Evolutionary conservation across 805 yeast species (phyloP), one percentile per base, ranked within the genome.

Genomic region (Myxozyma lipomycoides): DNA sequence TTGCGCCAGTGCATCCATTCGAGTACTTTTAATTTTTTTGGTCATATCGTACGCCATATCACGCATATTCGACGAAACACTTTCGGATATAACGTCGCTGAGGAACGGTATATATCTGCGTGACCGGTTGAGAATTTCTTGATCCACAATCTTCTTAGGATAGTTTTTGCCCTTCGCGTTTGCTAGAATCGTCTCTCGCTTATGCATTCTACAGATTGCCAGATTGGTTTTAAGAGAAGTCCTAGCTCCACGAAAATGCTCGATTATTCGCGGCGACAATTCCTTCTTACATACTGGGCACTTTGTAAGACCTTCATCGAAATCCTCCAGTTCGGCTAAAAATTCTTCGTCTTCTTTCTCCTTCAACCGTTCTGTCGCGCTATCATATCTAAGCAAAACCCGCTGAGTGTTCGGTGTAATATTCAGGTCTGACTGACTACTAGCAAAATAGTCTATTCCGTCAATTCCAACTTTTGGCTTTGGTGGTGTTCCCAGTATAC

Each of bases 171-270:
- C 45, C 10, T 22, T 17, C 4, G 56, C 52, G 10, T 17, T 36
- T 15, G 19, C 35, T 7, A 51, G 15, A 1, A 45, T 51, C 4
- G 21, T 15, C 23, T 46, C 58, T 22, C 30, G 28, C 34, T 35
- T 48, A 28, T 55, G 59, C 17, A 42, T 42, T 4, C 18, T 24
- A 28, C 59, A 55, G 15, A 55, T 55, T n/a, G 56, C 59, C 18
- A 53, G 46, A 6, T 50, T 47, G 12, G 53, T 35, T 28, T 46
- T 46, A 3, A 55, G 35, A 2, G 49, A 39, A 19, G 46, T 46
- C 19, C 45, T 43, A 3, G 49, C 30, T 15, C 9, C n/a, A 7
- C n/a, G 21, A 41, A 49, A 53, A 15, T 30, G 32, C 7, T 43
- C 45, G 10, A 42, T 17, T 6, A 47, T 44, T 5, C 36, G 30